Percentiles rank a stretch among this genome's conserved stretches.
Conservation (phyloP, 2,329 filamentous ascomycete species). For the Biscogniauxia mediterranea region DNA sequence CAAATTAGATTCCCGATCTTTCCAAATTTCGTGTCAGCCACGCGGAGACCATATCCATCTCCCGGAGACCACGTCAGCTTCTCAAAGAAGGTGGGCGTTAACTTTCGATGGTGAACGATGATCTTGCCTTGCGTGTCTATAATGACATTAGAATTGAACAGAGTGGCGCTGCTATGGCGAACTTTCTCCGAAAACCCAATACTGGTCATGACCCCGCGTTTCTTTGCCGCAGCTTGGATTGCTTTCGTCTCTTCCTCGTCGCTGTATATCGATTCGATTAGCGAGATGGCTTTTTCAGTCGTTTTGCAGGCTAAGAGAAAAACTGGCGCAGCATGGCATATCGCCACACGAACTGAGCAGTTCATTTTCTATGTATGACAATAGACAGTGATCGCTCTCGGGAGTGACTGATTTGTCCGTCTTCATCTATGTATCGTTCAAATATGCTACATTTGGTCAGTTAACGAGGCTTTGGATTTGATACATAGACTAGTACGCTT, state of each 20-base stretch:
- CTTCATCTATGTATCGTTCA: too few relatives aligned
- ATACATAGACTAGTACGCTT: too few relatives aligned
- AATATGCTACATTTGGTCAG: too few relatives aligned
- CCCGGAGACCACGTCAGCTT: constrained; percentile 54
- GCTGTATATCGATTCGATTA: constrained; percentile 47
- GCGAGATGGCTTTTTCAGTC: constrained; percentile 43
- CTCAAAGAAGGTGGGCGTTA: constrained; percentile 56
- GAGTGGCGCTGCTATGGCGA: constrained; percentile 40
- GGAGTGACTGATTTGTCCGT: too few relatives aligned
- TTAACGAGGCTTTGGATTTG: too few relatives aligned
- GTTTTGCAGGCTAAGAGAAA: constrained; percentile 47
- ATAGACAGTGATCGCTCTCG: too few relatives aligned
- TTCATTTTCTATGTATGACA: too few relatives aligned
- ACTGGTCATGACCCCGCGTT: constrained; percentile 40
- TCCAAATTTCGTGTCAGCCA: constrained; percentile 44
- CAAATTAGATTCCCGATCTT: constrained; percentile 52
- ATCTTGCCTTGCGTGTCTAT: constrained; percentile 44
- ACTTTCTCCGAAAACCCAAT: constrained; percentile 50
- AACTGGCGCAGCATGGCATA: constrained; percentile 41
- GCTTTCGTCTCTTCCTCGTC: constrained; percentile 45
- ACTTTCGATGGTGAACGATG: constrained; percentile 51
- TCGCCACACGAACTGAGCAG: too few relatives aligned
- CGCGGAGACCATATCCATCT: constrained; percentile 48
- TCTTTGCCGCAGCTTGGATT: constrained; percentile 39
- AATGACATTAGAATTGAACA: constrained; percentile 53